Evolutionary conservation across 2,329 filamentous ascomycete genomes (phyloP).

Genomic region (Diaporthe amygdali): DNA sequence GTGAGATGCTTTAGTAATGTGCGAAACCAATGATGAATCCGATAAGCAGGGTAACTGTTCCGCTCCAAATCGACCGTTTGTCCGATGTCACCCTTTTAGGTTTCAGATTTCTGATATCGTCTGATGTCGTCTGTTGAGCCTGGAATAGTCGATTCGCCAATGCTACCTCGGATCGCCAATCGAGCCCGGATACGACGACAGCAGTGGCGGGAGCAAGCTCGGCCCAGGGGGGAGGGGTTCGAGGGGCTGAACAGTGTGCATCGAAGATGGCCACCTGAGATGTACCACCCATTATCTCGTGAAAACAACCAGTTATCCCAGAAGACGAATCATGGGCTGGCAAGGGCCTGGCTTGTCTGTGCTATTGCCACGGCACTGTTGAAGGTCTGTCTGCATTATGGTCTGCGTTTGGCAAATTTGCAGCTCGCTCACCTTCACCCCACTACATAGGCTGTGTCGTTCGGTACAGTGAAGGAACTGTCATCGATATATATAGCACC

Average conservation of each 20-base stretch:
- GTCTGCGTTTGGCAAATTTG: not conserved
- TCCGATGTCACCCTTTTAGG: not conserved
- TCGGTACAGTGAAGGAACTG: too few species aligned
- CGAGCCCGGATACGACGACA: not conserved
- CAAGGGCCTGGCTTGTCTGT: not conserved
- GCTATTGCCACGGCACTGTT: too few species aligned
- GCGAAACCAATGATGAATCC: not conserved
- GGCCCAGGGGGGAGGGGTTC: too few species aligned
- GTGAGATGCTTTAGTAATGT: not conserved
- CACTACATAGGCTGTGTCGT: not conserved
- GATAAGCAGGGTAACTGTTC: not conserved
- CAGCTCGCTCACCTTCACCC: not conserved
- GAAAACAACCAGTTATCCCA: not conserved
- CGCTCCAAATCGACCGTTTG: not conserved
- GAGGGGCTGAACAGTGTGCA: not conserved
- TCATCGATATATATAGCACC: not conserved
- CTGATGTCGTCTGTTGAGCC: not conserved
- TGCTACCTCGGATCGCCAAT: constrained; percentile 4
- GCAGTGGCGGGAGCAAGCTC: not conserved
- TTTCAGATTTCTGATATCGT: constrained; percentile 5
- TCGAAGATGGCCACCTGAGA: not conserved
- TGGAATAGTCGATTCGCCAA: not conserved
- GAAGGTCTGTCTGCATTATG: not conserved
- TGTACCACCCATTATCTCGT: not conserved
- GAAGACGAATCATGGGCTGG: not conserved